Percentiles rank a stretch among this genome's conserved stretches.
These are phyloP conservation scores for Purshia tridentata DNA, from an alignment of 306 rosid genomes.

Conservation along the genomic window DNA sequence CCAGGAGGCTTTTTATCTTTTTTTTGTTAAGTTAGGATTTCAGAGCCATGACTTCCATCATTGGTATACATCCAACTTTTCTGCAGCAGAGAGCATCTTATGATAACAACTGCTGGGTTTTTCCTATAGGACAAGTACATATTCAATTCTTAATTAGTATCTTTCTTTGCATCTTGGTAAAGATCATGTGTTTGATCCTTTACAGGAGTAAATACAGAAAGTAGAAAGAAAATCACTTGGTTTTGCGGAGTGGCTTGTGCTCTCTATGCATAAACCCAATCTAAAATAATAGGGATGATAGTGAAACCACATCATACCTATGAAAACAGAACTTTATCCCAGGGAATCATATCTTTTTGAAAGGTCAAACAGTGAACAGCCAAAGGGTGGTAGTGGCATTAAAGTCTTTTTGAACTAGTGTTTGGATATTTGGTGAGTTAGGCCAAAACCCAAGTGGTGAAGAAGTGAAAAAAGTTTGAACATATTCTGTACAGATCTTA, in stretches of 20 bases:
- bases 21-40: constrained; percentile 7
- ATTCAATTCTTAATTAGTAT: constrained; percentile 13
- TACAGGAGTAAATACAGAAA: constrained; percentile 17
- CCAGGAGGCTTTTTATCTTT: neutral
- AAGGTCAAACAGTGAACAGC: too few relatives aligned
- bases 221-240: neutral
- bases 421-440: neutral
- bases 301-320: neutral
- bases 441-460: constrained; percentile 28
- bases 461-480: constrained; percentile 9
- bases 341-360: neutral
- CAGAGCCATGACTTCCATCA: constrained; percentile 28
- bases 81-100: constrained; percentile 13
- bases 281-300: constrained; percentile 7
- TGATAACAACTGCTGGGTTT: constrained; percentile 14
- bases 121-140: constrained; percentile 7
- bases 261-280: constrained; percentile 1
- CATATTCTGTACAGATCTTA: neutral
- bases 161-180: constrained; percentile 12
- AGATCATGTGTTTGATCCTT: neutral
- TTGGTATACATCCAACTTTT: constrained; percentile 25
- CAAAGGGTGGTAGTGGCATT: too few relatives aligned
- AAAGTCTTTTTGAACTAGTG: too few relatives aligned
- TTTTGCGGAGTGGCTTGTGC: constrained; percentile 2
- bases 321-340: neutral